These are phyloP conservation scores for Asclepias syriaca DNA, from an alignment of 257 asterid genomes.

Conservation along the genomic window DNA sequence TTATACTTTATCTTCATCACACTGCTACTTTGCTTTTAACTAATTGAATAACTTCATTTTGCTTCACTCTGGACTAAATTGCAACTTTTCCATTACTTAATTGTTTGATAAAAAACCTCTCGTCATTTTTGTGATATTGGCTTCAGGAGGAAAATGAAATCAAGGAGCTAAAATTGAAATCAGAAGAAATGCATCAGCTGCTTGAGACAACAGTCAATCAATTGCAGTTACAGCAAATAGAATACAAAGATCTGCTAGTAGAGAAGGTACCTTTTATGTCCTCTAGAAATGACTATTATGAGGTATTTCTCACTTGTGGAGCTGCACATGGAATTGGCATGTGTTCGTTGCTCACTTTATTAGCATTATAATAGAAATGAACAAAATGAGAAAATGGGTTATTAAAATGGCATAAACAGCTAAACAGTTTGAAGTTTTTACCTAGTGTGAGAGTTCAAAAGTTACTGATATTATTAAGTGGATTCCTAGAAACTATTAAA, in stretches of 20 bases:
- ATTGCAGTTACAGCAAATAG: slow-evolving; percentile 42
- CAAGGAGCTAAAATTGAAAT: slow-evolving; percentile 41
- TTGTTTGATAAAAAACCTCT: background rate
- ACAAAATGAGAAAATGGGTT: background rate
- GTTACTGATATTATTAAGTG: slow-evolving; percentile 13
- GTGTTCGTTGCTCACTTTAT: background rate
- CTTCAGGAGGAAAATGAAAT: slow-evolving; percentile 42
- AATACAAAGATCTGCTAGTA: slow-evolving; percentile 42
- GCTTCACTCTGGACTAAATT: background rate
- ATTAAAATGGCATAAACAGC: background rate
- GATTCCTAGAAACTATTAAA: slow-evolving; percentile 40
- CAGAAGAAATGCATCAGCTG: slow-evolving; percentile 55
- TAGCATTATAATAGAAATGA: background rate
- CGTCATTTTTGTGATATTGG: slow-evolving; percentile 21
- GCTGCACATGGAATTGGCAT: background rate
- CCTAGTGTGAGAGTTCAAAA: slow-evolving; percentile 14
- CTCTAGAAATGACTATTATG: background rate
- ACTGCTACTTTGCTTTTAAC: background rate
- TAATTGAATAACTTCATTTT: background rate
- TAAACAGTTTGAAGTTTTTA: background rate
- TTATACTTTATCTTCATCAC: background rate
- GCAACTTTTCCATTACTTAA: background rate
- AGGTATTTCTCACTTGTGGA: background rate
- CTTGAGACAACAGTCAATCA: slow-evolving; percentile 47
- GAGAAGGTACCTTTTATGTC: slow-evolving; percentile 52